These are phyloP conservation scores for Thamnidium elegans DNA, from an alignment of 192 early-diverging fungal species.

Conservation along the genomic window DNA sequence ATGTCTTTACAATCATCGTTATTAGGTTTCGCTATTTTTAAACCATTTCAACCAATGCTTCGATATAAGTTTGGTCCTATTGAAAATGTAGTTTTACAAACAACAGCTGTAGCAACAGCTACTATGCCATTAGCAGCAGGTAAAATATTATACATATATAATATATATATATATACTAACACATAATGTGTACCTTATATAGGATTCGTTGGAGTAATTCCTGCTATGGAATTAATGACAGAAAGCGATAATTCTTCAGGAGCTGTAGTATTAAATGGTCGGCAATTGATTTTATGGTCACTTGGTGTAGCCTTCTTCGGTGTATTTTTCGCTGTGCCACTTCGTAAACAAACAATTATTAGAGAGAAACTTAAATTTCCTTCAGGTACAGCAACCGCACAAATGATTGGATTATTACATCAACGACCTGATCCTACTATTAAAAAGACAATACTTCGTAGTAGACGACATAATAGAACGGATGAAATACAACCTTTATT, in stretches of 20 bases:
- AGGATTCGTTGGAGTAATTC: conserved; percentile 81
- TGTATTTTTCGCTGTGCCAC: conserved; percentile 84
- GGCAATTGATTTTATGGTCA: conserved; percentile 65
- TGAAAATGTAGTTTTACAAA: conserved; percentile 85
- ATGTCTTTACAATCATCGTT: conserved; percentile 74
- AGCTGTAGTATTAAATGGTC: conserved; percentile 47
- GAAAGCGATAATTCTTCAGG: conserved; percentile 48
- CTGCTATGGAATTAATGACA: conserved; percentile 71
- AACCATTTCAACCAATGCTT: conserved; percentile 47
- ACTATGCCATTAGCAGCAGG: conserved; percentile 78
- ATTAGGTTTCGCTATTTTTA: conserved; percentile 77
- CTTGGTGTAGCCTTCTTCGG: conserved; percentile 82
- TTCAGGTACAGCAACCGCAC: conserved; percentile 82
- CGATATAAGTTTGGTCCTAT: conserved; percentile 64
- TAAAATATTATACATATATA: neutral
- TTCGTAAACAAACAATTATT: conserved; percentile 76
- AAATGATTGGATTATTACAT: conserved; percentile 76
- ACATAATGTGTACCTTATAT: no score
- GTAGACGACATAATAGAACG: neutral
- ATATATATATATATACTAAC: neutral
- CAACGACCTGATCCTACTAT: conserved; percentile 50
- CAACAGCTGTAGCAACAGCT: conserved; percentile 79
- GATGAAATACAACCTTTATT: neutral
- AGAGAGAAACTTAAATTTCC: conserved; percentile 82
- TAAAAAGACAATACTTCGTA: neutral